A percentile compares a stretch with the other conserved stretches of the same genome.
Evolutionary conservation across 2,329 filamentous ascomycete species (phyloP).

Genomic region (Zasmidium angulare): DNA sequence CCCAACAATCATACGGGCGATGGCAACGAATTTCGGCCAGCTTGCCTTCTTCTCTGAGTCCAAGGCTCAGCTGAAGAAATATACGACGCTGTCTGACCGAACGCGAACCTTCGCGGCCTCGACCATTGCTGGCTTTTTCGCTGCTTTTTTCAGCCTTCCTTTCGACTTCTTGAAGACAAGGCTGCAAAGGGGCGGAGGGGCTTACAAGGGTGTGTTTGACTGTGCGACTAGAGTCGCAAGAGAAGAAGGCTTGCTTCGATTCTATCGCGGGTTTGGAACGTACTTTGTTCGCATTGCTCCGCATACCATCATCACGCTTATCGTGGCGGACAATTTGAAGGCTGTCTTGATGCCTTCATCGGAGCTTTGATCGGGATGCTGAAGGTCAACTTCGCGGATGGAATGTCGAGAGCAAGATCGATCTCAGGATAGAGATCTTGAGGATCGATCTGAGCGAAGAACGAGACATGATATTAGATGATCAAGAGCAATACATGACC

Average conservation of each 20-base stretch:
- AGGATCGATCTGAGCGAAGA: too few species aligned
- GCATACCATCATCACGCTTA: constrained; percentile 22
- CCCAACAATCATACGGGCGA: constrained; percentile 88
- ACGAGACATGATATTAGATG: too few species aligned
- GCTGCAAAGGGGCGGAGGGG: constrained; percentile 83
- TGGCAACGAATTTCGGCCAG: constrained; percentile 97
- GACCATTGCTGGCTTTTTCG: constrained; percentile 92
- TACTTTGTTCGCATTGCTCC: constrained; percentile 62
- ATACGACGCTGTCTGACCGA: constrained; percentile 64
- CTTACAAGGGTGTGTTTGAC: constrained; percentile 82
- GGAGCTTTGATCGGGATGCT: background rate
- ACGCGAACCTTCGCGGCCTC: constrained; percentile 75
- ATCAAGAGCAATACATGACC: too few species aligned
- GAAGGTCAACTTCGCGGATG: background rate
- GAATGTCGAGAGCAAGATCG: background rate
- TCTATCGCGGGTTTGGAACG: constrained; percentile 93
- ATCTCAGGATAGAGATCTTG: background rate
- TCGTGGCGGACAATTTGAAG: constrained; percentile 22
- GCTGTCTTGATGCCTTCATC: constrained; percentile 4
- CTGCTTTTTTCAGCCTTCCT: constrained; percentile 87
- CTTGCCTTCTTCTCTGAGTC: constrained; percentile 95
- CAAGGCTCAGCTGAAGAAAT: constrained; percentile 76
- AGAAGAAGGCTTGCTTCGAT: constrained; percentile 82
- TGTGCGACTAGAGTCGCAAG: constrained; percentile 84
- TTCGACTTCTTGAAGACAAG: constrained; percentile 99